Evolutionary conservation across 768 basidiomycete genomes (phyloP), one percentile per base, ranked within the genome.

Genomic region (Termitomyces sp.): DNA sequence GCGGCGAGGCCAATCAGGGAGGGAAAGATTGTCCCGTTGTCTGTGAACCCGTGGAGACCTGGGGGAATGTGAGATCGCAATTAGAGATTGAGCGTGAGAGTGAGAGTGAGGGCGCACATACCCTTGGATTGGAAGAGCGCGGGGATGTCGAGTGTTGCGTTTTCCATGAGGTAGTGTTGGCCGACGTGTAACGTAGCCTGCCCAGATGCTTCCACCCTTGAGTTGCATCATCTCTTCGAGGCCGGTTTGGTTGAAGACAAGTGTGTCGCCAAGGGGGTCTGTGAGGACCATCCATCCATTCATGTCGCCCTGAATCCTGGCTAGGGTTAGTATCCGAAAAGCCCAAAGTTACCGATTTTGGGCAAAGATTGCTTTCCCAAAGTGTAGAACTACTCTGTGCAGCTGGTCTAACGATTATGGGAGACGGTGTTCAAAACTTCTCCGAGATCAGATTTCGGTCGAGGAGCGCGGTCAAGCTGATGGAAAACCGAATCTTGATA

Each of bases 21-120:
- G 2, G 87, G 86, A 73, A 83, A 88, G 39, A 76, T 88, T 0
- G 86, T 87, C 1, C 87, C 86, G 55, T 86, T 85, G 61, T 87
- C 77, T 8, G 86, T 84, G 64, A 86, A 87, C 1, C 87, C 86
- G 59, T 87, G 87, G 10, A 87, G 73, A 53, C 85, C 85, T 86
- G 29, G 18, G 5, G n/a, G n/a, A n/a, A n/a, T 31, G n/a, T n/a
- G n/a, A n/a, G n/a, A n/a, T n/a, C n/a, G n/a, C n/a, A n/a, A n/a
- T n/a, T n/a, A n/a, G n/a, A 46, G 18, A 28, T 26, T 44, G 47
- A 2, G 7, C 33, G 8, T 20, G 42, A n/a, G n/a, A n/a, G n/a
- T n/a, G 2, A 29, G 36, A 31, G 29, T 16, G 34, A 39, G 15
- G 41, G 60, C 20, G 2, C 26, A 12, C 16, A 4, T 39, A 78